Evolutionary conservation across 139 green algal genomes (phyloP).

Genomic region (Coelastrella sp.): DNA sequence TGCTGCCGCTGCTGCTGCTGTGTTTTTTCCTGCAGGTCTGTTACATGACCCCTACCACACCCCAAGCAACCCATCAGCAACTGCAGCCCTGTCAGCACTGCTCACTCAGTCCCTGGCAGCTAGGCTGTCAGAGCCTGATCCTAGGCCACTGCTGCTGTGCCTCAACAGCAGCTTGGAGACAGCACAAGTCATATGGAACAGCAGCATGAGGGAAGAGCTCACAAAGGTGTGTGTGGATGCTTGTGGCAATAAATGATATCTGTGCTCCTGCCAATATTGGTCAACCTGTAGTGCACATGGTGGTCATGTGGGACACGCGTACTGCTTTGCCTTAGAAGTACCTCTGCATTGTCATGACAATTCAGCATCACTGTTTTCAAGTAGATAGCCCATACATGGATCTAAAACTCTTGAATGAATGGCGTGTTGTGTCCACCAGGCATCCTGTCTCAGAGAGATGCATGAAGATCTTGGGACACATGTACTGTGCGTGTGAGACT

Average conservation of each 20-base stretch:
- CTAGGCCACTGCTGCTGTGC: slow-evolving; percentile 71
- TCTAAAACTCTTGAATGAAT: too few species aligned
- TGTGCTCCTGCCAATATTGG: too few species aligned
- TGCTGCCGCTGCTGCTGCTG: neutral
- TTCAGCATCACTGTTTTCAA: too few species aligned
- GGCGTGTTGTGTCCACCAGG: too few species aligned
- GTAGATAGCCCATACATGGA: too few species aligned
- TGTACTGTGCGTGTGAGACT: too few species aligned
- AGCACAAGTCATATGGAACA: slow-evolving; percentile 90
- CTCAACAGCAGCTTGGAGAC: slow-evolving; percentile 75
- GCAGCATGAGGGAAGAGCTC: slow-evolving; percentile 85
- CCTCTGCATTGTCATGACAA: too few species aligned
- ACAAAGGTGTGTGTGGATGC: slow-evolving; percentile 41
- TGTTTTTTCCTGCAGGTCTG: slow-evolving; percentile 52
- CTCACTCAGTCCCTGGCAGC: slow-evolving; percentile 85
- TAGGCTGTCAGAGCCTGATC: slow-evolving; percentile 71
- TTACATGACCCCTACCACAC: slow-evolving; percentile 58
- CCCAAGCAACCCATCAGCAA: slow-evolving; percentile 46
- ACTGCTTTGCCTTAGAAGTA: too few species aligned
- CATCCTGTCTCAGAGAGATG: too few species aligned
- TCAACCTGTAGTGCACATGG: too few species aligned
- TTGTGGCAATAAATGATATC: neutral
- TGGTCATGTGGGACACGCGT: too few species aligned
- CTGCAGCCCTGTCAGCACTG: slow-evolving; percentile 70
- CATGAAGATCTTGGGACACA: too few species aligned